These are phyloP conservation scores for Diaporthe amygdali DNA, from an alignment of 2,329 filamentous ascomycete genomes.

Conservation along the genomic window DNA sequence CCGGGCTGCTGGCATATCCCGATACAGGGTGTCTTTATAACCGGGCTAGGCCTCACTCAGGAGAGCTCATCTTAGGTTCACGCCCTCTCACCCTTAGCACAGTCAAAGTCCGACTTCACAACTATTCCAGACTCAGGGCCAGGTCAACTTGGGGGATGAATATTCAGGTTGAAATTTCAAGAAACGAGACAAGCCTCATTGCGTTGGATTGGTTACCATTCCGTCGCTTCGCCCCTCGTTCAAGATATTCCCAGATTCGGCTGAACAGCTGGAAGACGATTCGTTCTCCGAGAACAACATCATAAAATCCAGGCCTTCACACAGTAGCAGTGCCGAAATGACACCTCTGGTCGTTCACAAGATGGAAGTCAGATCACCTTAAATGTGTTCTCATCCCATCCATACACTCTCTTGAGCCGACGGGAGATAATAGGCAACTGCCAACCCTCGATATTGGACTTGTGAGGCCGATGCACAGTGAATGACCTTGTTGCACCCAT, in stretches of 20 bases:
- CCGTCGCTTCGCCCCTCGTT: no score
- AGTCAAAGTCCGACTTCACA: background rate
- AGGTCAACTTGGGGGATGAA: background rate
- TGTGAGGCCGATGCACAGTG: constrained; percentile 44
- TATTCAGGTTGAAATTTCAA: no score
- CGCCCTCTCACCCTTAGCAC: background rate
- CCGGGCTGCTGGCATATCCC: background rate
- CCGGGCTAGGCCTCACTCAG: background rate
- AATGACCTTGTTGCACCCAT: constrained; percentile 35
- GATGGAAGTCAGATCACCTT: constrained; percentile 31
- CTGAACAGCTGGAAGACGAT: no score
- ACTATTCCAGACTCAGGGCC: background rate
- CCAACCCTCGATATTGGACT: constrained; percentile 41
- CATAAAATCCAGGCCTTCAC: no score
- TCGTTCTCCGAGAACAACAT: no score
- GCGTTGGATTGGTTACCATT: no score
- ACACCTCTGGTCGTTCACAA: no score
- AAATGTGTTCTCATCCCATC: constrained; percentile 42
- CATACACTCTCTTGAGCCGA: constrained; percentile 41
- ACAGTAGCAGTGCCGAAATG: no score
- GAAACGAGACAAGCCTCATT: no score
- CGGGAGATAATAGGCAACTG: constrained; percentile 33
- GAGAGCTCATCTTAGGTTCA: background rate
- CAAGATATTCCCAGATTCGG: no score
- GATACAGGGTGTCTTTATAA: background rate